A percentile compares a stretch with the other conserved stretches of the same genome.
Evolutionary conservation across 148 eudicot genomes (phyloP).

Genomic region (Spergularia bocconei): DNA sequence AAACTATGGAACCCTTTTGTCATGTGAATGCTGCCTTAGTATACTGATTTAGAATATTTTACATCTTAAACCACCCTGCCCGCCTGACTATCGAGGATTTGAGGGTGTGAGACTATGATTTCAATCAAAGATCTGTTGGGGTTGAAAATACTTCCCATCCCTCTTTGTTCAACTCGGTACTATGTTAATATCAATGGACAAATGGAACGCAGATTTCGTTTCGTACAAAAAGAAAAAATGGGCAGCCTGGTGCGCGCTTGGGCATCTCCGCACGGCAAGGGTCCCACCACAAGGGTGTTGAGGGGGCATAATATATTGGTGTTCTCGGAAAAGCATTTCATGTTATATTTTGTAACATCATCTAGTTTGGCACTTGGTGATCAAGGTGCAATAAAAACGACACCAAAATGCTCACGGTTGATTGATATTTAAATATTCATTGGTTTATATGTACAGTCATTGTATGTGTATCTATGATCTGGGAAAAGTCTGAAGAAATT

Average conservation of each 20-base stretch:
- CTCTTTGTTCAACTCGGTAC: neutral
- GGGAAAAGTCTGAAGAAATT: constrained; percentile 1
- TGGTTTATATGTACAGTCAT: neutral
- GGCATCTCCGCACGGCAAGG: too few species aligned
- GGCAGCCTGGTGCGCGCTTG: too few species aligned
- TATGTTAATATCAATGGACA: neutral
- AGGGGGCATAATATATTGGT: neutral
- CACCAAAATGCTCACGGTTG: neutral
- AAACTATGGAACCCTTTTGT: neutral
- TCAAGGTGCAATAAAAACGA: neutral
- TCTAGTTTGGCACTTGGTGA: neutral
- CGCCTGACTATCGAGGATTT: neutral
- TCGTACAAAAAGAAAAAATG: too few species aligned
- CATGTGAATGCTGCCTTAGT: neutral
- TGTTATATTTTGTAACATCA: neutral
- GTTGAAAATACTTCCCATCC: neutral
- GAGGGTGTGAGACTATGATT: neutral
- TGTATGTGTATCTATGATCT: neutral
- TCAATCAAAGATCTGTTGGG: neutral
- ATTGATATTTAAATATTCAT: neutral
- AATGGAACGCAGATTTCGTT: neutral
- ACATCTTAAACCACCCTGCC: neutral
- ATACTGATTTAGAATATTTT: neutral
- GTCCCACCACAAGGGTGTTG: too few species aligned
- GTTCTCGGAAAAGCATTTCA: neutral